Conservation (phyloP, 2,329 filamentous ascomycete species). For the Calonectria hongkongensis region DNA sequence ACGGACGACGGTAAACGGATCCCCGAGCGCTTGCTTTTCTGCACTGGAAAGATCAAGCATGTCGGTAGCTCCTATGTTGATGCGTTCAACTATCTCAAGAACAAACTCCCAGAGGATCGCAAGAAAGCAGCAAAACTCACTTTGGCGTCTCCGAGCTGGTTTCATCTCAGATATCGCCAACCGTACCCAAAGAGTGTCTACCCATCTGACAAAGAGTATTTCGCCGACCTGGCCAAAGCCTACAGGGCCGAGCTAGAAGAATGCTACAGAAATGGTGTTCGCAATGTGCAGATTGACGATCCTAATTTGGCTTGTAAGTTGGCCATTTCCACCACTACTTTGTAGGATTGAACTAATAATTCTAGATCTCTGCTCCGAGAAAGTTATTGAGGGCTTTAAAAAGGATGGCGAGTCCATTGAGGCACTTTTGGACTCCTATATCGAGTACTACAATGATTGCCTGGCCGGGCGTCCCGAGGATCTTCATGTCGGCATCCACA, state of each 20-base stretch:
- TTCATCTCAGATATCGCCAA: neutral
- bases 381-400: neutral
- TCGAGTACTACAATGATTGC: neutral
- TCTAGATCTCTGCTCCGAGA: neutral
- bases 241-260: neutral
- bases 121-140: neutral
- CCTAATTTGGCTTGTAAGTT: neutral
- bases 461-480: neutral
- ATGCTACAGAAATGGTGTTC: neutral
- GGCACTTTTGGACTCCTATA: neutral
- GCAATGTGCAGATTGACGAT: neutral
- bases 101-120: neutral
- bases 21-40: neutral
- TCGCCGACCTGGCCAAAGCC: neutral
- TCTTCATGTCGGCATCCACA: neutral
- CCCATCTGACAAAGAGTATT: neutral
- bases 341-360: neutral
- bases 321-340: neutral
- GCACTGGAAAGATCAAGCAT: conserved; percentile 1
- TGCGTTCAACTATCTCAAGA: neutral
- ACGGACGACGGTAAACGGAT: neutral
- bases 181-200: neutral
- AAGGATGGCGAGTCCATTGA: neutral
- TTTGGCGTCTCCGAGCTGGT: neutral
- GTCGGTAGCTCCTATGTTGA: neutral